phyloP scores from a whole-genome alignment of 169 alveolate species.

The Plasmodium vivax region DNA sequence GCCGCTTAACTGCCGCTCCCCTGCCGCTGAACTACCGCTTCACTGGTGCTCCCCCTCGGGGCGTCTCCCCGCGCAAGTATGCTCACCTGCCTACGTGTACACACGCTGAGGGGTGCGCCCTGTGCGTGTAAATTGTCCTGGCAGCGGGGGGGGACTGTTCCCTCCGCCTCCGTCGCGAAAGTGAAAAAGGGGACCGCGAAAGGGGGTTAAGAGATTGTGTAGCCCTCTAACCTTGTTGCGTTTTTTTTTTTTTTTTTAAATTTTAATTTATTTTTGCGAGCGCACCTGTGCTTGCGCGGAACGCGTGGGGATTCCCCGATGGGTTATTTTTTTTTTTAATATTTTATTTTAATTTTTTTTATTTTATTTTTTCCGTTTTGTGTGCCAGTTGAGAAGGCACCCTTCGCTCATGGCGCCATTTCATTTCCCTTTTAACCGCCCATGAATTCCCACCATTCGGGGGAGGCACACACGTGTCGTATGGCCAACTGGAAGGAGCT shows the following conservation, averaged over 20 bases:
- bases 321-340: neutral
- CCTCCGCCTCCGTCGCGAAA: neutral
- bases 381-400: neutral
- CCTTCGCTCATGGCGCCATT: neutral
- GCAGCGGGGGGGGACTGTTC: neutral
- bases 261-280: neutral
- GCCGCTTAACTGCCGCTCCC: neutral
- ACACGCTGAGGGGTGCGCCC: neutral
- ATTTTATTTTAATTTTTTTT: neutral
- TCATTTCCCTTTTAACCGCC: neutral
- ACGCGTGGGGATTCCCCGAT: neutral
- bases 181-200: neutral
- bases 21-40: neutral
- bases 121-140: neutral
- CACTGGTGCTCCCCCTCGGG: neutral
- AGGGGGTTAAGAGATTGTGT: neutral
- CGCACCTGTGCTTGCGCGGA: neutral
- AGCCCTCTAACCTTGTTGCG: neutral
- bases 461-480: neutral
- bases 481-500: no score
- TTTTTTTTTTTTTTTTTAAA: neutral
- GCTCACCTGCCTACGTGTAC: neutral
- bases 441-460: neutral
- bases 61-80: neutral
- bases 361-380: neutral